Evolutionary conservation across 345 rosid genomes (phyloP).

Genomic region (Bruguiera gymnorhiza): DNA sequence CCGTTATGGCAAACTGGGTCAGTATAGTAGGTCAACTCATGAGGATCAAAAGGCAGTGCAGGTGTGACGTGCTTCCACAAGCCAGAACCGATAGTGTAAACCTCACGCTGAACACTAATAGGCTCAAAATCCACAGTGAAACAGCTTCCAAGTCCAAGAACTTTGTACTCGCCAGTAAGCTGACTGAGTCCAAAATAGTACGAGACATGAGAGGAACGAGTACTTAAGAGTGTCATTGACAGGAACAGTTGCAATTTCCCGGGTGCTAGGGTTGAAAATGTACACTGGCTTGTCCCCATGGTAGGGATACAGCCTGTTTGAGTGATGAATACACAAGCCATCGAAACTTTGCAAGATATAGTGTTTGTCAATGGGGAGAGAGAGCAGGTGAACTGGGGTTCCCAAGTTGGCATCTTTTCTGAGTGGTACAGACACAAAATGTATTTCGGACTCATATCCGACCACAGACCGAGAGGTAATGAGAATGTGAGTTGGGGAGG

Average conservation of each 20-base stretch:
- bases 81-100: not conserved
- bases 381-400: not conserved
- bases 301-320: not conserved
- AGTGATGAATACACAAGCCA: not conserved
- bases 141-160: not conserved
- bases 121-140: not conserved
- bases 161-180: not conserved
- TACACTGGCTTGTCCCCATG: not conserved
- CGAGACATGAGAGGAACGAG: not conserved
- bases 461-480: not conserved
- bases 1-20: not conserved
- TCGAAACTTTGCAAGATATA: not conserved
- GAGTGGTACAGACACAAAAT: not conserved
- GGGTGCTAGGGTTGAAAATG: not conserved
- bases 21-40: not conserved
- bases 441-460: not conserved
- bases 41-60: not conserved
- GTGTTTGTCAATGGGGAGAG: not conserved
- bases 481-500: not conserved
- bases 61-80: not conserved
- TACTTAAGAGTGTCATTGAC: not conserved
- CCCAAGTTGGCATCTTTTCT: not conserved
- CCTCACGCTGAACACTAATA: not conserved
- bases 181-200: not conserved
- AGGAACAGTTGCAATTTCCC: not conserved